A percentile compares a stretch with the other conserved stretches of the same genome.
Evolutionary conservation across 2,329 filamentous ascomycete species (phyloP).

Genomic region (Incumbomyces lentus): DNA sequence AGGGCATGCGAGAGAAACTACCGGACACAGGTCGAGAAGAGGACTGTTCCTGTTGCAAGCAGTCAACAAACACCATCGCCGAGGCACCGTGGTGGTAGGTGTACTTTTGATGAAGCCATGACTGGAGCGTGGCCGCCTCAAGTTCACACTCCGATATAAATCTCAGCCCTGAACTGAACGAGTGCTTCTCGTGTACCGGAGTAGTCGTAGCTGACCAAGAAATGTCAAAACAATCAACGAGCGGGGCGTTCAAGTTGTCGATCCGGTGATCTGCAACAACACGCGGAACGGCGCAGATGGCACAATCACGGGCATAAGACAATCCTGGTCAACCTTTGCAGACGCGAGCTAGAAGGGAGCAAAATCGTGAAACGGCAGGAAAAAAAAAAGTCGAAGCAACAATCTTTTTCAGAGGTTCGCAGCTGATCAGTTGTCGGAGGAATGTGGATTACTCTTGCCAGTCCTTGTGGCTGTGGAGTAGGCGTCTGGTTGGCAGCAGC

Average conservation of each 20-base stretch:
- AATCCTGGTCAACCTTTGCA: constrained; percentile 2
- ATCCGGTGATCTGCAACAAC: constrained; percentile 13
- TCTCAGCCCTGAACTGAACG: no score
- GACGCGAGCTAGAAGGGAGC: not conserved
- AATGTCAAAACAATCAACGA: not conserved
- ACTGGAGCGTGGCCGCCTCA: not conserved
- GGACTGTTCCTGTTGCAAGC: constrained; percentile 19
- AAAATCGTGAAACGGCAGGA: constrained; percentile 1
- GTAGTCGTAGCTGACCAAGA: constrained; percentile 2
- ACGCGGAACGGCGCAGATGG: not conserved
- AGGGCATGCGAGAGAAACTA: constrained; percentile 18
- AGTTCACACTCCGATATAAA: not conserved
- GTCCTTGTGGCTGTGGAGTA: constrained; percentile 7
- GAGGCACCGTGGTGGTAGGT: constrained; percentile 21
- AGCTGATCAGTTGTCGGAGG: constrained; percentile 4
- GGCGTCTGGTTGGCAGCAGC: not conserved
- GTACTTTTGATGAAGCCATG: constrained; percentile 57
- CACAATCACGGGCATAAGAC: not conserved
- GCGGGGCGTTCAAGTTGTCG: not conserved
- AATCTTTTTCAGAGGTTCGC: constrained; percentile 5
- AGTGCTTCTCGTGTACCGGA: no score
- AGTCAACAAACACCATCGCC: constrained; percentile 18
- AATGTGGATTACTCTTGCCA: constrained; percentile 6
- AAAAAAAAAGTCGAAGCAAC: not conserved
- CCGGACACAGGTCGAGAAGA: constrained; percentile 19